Conservation (phyloP, 352 stramenopile genomes). For the Globisporangium abappressorium region DNA sequence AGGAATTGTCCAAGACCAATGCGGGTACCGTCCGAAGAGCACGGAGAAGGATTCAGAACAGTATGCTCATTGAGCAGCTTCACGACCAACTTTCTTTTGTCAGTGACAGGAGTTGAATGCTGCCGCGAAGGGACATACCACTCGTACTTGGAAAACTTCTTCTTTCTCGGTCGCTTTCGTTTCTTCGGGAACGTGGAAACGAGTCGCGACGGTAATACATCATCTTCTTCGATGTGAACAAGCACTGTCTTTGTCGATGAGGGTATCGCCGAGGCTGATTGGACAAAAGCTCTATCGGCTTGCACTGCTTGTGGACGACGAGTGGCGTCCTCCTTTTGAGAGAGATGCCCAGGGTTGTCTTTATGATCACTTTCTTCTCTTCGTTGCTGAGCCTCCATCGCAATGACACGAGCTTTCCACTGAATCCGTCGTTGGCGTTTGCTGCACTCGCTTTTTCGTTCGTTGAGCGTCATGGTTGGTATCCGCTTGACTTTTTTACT, state of each 20-base stretch:
- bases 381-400: constrained; percentile 54
- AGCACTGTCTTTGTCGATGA: constrained; percentile 20
- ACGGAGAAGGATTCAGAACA: constrained; percentile 30
- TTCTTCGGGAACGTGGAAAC: constrained; percentile 26
- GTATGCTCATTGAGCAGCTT: constrained; percentile 39
- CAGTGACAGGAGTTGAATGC: constrained; percentile 10
- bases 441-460: constrained; percentile 24
- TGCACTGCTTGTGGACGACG: constrained; percentile 5
- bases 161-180: constrained; percentile 22
- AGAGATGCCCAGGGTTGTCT: not conserved
- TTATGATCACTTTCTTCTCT: constrained; percentile 17
- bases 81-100: constrained; percentile 30
- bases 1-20: constrained; percentile 40
- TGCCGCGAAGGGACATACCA: constrained; percentile 19
- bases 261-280: not conserved
- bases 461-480: constrained; percentile 19
- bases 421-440: constrained; percentile 29
- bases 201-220: constrained; percentile 35
- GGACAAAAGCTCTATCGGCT: not conserved
- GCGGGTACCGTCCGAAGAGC: constrained; percentile 17
- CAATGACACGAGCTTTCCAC: constrained; percentile 49
- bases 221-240: constrained; percentile 31
- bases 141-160: constrained; percentile 18
- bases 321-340: not conserved
- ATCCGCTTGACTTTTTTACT: constrained; percentile 15